Percentiles rank a stretch among this genome's conserved stretches.
phyloP scores from a whole-genome alignment of 2,329 filamentous ascomycete species.

The Hymenoscyphus repandus region DNA sequence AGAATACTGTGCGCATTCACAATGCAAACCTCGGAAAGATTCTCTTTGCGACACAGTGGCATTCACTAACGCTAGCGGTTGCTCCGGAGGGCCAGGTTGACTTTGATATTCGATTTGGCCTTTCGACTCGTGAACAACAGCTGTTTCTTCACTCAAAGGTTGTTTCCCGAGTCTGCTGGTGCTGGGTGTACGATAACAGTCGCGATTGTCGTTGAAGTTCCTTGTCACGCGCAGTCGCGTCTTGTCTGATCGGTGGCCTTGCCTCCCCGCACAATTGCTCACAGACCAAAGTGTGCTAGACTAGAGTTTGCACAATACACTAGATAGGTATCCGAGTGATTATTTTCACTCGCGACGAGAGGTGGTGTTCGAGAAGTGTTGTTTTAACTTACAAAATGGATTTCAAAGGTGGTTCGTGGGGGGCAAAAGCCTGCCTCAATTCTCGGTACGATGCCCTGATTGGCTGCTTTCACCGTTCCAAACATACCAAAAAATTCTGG shows the following conservation, averaged over 20 bases:
- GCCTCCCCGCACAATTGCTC: slow-evolving; percentile 1
- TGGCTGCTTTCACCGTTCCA: background rate
- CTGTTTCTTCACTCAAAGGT: slow-evolving; percentile 8
- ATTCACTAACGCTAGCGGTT: slow-evolving; percentile 9
- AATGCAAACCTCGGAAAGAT: background rate
- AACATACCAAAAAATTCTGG: no score
- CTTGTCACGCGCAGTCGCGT: slow-evolving; percentile 11
- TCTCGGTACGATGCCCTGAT: background rate
- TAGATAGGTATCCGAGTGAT: background rate
- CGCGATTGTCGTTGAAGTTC: slow-evolving; percentile 11
- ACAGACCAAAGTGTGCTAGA: background rate
- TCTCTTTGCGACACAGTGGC: slow-evolving; percentile 19
- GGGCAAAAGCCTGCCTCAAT: background rate
- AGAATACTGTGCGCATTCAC: background rate
- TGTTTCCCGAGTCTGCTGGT: slow-evolving; percentile 13
- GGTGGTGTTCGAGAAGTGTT: background rate
- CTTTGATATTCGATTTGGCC: slow-evolving; percentile 5
- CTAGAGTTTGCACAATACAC: background rate
- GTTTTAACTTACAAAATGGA: background rate
- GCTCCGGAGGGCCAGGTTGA: background rate
- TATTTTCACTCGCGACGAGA: no score
- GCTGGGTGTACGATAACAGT: slow-evolving; percentile 2
- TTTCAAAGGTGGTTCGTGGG: background rate
- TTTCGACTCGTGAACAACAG: background rate
- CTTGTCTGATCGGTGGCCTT: slow-evolving; percentile 6